A percentile compares a stretch with the other conserved stretches of the same genome.
Conservation (phyloP, 768 basidiomycete genomes). For the Phlebiopsis flavidoalba region DNA sequence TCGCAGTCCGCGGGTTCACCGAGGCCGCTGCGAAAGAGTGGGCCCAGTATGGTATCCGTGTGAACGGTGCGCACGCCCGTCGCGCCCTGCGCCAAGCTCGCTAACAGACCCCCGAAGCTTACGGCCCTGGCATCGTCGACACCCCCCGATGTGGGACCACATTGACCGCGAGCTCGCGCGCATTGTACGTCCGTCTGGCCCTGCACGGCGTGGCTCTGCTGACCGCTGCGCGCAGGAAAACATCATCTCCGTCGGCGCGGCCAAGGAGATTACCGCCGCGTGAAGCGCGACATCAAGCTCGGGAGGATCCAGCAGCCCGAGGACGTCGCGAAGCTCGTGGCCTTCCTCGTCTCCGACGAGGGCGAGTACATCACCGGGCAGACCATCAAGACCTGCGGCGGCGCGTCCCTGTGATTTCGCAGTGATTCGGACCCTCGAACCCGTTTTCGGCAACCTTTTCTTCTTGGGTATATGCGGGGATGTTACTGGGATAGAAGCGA, state of each 20-base stretch:
- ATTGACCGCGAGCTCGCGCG: constrained; percentile 25
- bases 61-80: constrained; percentile 22
- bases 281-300: constrained; percentile 25
- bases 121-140: constrained; percentile 27
- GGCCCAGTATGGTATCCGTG: constrained; percentile 27
- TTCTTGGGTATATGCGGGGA: neutral
- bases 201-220: neutral
- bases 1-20: constrained; percentile 29
- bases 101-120: constrained; percentile 13
- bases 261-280: constrained; percentile 23
- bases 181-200: constrained; percentile 16
- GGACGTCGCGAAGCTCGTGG: constrained; percentile 30
- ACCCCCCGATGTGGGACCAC: constrained; percentile 30
- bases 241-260: constrained; percentile 23
- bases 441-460: neutral
- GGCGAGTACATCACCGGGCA: constrained; percentile 29
- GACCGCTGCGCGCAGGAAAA: constrained; percentile 17
- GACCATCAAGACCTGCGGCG: constrained; percentile 29
- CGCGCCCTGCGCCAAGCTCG: neutral
- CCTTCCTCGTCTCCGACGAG: constrained; percentile 28
- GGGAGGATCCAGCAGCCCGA: constrained; percentile 28
- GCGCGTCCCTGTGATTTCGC: constrained; percentile 19
- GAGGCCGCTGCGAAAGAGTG: constrained; percentile 29
- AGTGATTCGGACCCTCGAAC: neutral
- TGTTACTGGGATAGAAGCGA: neutral